Percentiles rank a stretch among this genome's conserved stretches.
phyloP scores from a whole-genome alignment of 2,329 filamentous ascomycete genomes.

The Thielaviopsis punctulata region DNA sequence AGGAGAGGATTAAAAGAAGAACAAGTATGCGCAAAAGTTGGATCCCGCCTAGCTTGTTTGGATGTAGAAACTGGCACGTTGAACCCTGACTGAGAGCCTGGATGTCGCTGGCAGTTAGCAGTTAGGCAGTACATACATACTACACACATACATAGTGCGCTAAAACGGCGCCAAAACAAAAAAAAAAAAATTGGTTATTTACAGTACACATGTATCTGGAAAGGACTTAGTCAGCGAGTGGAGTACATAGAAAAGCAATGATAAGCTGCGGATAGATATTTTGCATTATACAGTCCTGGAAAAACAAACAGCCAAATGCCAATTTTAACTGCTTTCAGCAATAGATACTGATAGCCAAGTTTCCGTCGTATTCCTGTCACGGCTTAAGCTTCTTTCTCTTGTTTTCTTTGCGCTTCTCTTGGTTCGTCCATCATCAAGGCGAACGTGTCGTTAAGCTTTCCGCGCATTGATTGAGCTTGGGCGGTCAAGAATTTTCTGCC shows the following conservation, averaged over 20 bases:
- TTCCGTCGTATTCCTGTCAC: no score
- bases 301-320: neutral
- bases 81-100: neutral
- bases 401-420: neutral
- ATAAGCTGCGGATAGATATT: no score
- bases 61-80: neutral
- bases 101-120: neutral
- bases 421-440: neutral
- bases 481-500: neutral
- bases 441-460: neutral
- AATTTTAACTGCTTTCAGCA: neutral
- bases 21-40: conserved; percentile 6
- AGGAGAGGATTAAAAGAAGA: conserved; percentile 5
- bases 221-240: neutral
- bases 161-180: neutral
- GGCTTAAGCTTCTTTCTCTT: neutral
- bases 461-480: neutral
- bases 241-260: no score
- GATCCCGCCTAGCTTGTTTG: neutral
- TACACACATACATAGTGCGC: no score
- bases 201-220: no score
- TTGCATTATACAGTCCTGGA: neutral
- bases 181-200: neutral
- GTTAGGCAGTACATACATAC: no score
- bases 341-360: no score